A percentile compares a stretch with the other conserved stretches of the same genome.
phyloP scores from a whole-genome alignment of 2,329 filamentous ascomycete species.

The Microcera coccophila region DNA sequence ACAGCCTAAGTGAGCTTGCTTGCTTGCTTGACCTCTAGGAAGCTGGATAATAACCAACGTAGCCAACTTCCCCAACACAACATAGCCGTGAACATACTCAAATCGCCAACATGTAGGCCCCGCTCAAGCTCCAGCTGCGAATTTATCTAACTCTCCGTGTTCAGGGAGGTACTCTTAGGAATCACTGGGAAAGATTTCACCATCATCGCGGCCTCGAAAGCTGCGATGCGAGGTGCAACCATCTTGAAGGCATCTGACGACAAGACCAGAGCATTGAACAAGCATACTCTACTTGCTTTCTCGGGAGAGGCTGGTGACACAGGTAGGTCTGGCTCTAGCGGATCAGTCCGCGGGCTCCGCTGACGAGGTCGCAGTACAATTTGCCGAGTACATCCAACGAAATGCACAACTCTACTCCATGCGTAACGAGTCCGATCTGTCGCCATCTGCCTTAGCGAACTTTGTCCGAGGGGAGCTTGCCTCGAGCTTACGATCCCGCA shows the following conservation, averaged over 20 bases:
- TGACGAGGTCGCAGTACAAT: constrained; percentile 69
- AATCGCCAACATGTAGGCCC: constrained; percentile 25
- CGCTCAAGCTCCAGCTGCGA: constrained; percentile 5
- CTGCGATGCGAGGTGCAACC: constrained; percentile 94
- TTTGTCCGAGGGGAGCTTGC: constrained; percentile 95
- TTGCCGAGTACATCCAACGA: constrained; percentile 98
- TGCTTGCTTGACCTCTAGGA: constrained; percentile 23
- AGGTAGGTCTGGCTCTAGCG: constrained; percentile 45
- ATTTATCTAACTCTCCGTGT: constrained; percentile 11
- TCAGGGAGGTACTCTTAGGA: constrained; percentile 93
- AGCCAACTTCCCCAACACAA: constrained; percentile 8
- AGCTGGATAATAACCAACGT: constrained; percentile 16
- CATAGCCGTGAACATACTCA: constrained; percentile 12
- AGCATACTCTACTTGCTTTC: constrained; percentile 91
- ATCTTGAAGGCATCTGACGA: constrained; percentile 94
- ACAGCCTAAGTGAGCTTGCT: constrained; percentile 35
- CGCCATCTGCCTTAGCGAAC: constrained; percentile 81
- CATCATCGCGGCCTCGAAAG: constrained; percentile 95
- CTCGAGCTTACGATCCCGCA: constrained; percentile 81
- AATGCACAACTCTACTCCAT: constrained; percentile 98
- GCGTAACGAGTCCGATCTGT: constrained; percentile 92
- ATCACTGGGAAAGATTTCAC: constrained; percentile 99
- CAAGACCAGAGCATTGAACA: constrained; percentile 90
- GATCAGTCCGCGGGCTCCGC: constrained; percentile 11
- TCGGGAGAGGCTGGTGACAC: constrained; percentile 96